Percentiles rank a stretch among this genome's conserved stretches.
Evolutionary conservation across 78 protist species (phyloP).

Genomic region (Anaeramoeba flamelloides): DNA sequence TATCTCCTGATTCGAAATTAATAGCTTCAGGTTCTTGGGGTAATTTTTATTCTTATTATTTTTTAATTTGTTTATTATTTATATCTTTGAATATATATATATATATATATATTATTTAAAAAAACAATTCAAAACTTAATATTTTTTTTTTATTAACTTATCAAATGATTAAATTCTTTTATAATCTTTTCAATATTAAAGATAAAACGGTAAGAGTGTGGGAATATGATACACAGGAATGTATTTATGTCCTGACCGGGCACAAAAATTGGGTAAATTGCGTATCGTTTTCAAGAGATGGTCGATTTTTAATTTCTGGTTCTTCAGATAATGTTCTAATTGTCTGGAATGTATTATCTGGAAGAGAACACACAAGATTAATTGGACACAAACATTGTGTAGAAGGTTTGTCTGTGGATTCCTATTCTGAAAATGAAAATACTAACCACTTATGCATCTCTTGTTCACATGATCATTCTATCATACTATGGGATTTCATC

Average conservation of each 20-base stretch:
- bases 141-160: no score
- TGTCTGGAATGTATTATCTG: neutral
- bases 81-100: no score
- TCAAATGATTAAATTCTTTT: no score
- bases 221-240: neutral
- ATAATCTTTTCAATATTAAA: no score
- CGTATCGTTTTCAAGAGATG: neutral
- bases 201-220: neutral
- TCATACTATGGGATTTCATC: neutral
- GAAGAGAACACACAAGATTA: neutral
- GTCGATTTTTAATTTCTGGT: neutral
- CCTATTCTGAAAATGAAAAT: neutral
- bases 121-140: no score
- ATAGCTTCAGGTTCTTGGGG: conserved; percentile 1
- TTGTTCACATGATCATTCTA: neutral
- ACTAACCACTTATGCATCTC: neutral
- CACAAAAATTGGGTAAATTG: neutral
- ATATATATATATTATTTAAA: no score
- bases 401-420: neutral
- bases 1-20: neutral
- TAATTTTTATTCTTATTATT: no score
- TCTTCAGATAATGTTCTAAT: neutral
- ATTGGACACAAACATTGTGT: neutral
- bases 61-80: no score
- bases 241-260: neutral